Evolutionary conservation across 148 eudicot species (phyloP).

Genomic region (Drosera capensis): DNA sequence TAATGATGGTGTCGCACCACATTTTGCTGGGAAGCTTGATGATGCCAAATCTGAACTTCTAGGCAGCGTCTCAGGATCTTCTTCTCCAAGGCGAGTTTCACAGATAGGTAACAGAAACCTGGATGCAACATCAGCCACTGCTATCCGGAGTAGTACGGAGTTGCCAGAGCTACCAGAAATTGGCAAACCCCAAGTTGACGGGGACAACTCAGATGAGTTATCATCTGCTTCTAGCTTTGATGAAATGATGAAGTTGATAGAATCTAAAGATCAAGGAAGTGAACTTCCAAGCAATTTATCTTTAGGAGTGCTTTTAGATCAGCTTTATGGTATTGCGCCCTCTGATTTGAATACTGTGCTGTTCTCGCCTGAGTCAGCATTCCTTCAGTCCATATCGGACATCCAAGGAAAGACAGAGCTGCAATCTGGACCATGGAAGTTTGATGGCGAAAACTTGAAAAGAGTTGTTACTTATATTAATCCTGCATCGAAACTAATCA

Average conservation of each 20-base stretch:
- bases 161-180: slow-evolving; percentile 25
- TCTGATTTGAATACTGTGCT: slow-evolving; percentile 53
- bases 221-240: slow-evolving; percentile 16
- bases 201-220: slow-evolving; percentile 24
- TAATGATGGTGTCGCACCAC: slow-evolving; percentile 2
- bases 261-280: background rate
- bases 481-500: slow-evolving; percentile 53
- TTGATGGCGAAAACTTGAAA: slow-evolving; percentile 29
- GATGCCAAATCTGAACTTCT: slow-evolving; percentile 22
- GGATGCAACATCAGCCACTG: slow-evolving; percentile 13
- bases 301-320: slow-evolving; percentile 68
- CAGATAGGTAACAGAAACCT: slow-evolving; percentile 31
- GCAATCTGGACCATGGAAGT: slow-evolving; percentile 60
- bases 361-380: slow-evolving; percentile 54
- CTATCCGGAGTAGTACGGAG: slow-evolving; percentile 9
- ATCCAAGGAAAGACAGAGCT: slow-evolving; percentile 53
- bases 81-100: slow-evolving; percentile 37
- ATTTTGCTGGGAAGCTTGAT: slow-evolving; percentile 10
- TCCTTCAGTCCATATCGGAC: slow-evolving; percentile 38
- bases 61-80: slow-evolving; percentile 19
- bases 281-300: background rate
- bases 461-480: slow-evolving; percentile 55
- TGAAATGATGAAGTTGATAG: background rate
- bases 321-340: slow-evolving; percentile 31
- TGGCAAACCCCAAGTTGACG: slow-evolving; percentile 18